Evolutionary conservation across 2,329 filamentous ascomycete species (phyloP).

Genomic region (Verticillium nubilum): DNA sequence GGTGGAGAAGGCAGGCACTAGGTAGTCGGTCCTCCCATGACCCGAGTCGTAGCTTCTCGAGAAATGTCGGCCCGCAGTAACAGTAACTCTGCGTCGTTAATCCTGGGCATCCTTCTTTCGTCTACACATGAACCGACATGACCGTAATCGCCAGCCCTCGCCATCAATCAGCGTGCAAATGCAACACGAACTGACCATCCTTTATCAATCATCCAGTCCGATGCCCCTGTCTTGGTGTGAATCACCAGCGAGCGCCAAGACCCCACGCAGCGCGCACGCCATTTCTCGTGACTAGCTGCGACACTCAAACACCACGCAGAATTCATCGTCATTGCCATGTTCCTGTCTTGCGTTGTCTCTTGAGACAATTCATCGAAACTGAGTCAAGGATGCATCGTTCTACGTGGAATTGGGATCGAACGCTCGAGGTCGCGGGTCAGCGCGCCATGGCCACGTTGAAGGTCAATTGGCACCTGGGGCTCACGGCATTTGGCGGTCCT

Average conservation of each 20-base stretch:
- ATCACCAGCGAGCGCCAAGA: background rate
- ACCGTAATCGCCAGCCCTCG: too few species aligned
- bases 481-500: constrained; percentile 62
- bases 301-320: background rate
- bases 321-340: background rate
- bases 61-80: too few species aligned
- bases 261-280: background rate
- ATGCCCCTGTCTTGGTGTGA: background rate
- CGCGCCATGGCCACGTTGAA: background rate
- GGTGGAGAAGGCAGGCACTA: too few species aligned
- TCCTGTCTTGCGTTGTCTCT: too few species aligned
- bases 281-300: background rate
- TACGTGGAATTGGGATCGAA: background rate
- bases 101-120: too few species aligned
- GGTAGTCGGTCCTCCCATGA: too few species aligned
- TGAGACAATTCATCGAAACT: background rate
- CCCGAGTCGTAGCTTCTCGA: too few species aligned
- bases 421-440: background rate
- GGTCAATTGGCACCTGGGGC: constrained; percentile 53
- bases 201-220: too few species aligned
- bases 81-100: too few species aligned
- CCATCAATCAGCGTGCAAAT: too few species aligned
- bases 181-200: too few species aligned
- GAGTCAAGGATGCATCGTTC: background rate
- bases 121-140: too few species aligned